phyloP scores from a whole-genome alignment of 139 green algal genomes.

The Volvox reticuliferus region DNA sequence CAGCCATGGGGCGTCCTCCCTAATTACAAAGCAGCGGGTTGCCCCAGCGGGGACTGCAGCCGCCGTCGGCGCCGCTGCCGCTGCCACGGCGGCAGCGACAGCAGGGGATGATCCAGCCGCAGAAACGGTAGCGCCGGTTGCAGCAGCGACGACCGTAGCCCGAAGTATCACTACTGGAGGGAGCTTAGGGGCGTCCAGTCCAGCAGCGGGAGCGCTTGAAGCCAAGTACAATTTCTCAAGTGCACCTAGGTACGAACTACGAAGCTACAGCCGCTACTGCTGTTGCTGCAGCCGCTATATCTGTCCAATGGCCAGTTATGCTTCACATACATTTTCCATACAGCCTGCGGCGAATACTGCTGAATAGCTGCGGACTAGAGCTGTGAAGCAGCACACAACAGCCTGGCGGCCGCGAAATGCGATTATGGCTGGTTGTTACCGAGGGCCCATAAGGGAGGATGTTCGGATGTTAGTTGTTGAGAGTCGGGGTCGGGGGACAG shows the following conservation, averaged over 20 bases:
- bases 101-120: not conserved
- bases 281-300: too few species aligned
- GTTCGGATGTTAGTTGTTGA: too few species aligned
- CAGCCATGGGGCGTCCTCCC: not conserved
- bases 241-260: not conserved
- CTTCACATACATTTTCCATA: too few species aligned
- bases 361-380: too few species aligned
- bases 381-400: too few species aligned
- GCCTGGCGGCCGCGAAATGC: too few species aligned
- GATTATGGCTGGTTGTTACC: too few species aligned
- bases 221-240: slow-evolving; percentile 26
- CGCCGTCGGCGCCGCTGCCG: not conserved
- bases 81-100: not conserved
- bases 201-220: not conserved
- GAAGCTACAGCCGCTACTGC: not conserved
- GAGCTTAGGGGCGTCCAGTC: not conserved
- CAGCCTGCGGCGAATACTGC: too few species aligned
- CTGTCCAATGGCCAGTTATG: too few species aligned
- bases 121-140: not conserved
- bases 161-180: too few species aligned
- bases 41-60: not conserved
- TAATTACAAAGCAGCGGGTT: not conserved
- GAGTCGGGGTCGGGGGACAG: too few species aligned
- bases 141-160: not conserved
- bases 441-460: too few species aligned